Evolutionary conservation across 2,329 filamentous ascomycete species (phyloP).

Genomic region (Clarireedia hainanense): DNA sequence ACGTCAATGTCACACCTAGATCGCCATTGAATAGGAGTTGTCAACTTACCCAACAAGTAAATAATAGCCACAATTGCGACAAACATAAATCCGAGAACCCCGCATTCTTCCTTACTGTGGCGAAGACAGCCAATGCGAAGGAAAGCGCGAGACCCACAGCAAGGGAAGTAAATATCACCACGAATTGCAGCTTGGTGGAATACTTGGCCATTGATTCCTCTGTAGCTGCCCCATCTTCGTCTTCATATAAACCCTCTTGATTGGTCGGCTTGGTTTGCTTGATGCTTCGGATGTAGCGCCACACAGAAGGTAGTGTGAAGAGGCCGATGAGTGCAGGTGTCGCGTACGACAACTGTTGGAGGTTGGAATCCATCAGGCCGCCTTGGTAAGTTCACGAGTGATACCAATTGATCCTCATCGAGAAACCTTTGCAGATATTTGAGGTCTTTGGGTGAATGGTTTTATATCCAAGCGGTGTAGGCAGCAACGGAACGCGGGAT

Average conservation of each 20-base stretch:
- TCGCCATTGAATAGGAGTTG: not conserved
- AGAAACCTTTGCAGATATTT: no score
- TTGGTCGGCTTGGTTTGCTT: constrained; percentile 12
- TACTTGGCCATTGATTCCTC: constrained; percentile 53
- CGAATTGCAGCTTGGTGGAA: constrained; percentile 50
- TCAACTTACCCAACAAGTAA: constrained; percentile 52
- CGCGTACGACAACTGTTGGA: constrained; percentile 6
- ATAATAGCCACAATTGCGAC: constrained; percentile 49
- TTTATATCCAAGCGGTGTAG: no score
- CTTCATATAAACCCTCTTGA: constrained; percentile 43
- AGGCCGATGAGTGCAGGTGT: constrained; percentile 10
- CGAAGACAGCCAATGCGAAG: constrained; percentile 45
- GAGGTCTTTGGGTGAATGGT: no score
- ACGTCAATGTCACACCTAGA: constrained; percentile 15
- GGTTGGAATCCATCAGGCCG: no score
- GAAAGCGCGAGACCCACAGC: constrained; percentile 45
- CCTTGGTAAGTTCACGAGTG: no score
- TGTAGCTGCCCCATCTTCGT: constrained; percentile 60
- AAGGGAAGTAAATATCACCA: constrained; percentile 43
- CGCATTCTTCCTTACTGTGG: constrained; percentile 31
- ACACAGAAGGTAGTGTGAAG: constrained; percentile 17
- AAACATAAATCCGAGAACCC: constrained; percentile 26
- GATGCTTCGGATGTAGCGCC: constrained; percentile 14
- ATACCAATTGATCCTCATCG: no score
- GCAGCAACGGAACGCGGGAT: no score